Percentiles rank a stretch among this genome's conserved stretches.
These are phyloP conservation scores for Trematosphaeria pertusa DNA, from an alignment of 2,329 filamentous ascomycete species.

Conservation along the genomic window DNA sequence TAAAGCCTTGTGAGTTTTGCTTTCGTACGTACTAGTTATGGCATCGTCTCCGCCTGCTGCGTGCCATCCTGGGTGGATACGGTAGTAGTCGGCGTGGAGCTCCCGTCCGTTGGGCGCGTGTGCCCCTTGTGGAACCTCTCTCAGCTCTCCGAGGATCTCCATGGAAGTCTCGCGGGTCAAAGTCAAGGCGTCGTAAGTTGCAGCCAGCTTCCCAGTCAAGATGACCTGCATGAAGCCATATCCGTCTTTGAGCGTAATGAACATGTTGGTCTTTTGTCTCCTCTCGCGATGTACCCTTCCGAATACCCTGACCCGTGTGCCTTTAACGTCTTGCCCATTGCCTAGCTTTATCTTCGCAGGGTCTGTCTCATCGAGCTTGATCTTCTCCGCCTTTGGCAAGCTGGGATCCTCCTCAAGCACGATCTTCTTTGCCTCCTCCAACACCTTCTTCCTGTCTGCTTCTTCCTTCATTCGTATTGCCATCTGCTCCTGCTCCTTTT, in stretches of 20 bases:
- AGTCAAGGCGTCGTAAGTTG: conserved; percentile 89
- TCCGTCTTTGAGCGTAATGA: conserved; percentile 85
- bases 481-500: conserved; percentile 76
- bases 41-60: conserved; percentile 88
- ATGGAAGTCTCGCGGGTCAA: conserved; percentile 89
- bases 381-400: conserved; percentile 75
- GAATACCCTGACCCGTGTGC: conserved; percentile 78
- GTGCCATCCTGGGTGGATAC: conserved; percentile 69
- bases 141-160: conserved; percentile 82
- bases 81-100: conserved; percentile 88
- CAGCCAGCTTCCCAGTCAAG: conserved; percentile 79
- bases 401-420: conserved; percentile 72
- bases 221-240: conserved; percentile 87
- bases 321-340: conserved; percentile 62
- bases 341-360: conserved; percentile 62
- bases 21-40: conserved; percentile 67
- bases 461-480: conserved; percentile 76
- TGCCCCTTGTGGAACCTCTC: conserved; percentile 76
- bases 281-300: conserved; percentile 84
- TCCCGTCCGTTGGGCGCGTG: conserved; percentile 85
- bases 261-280: conserved; percentile 83
- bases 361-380: conserved; percentile 77
- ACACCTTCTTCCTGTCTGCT: conserved; percentile 71
- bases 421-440: conserved; percentile 85
- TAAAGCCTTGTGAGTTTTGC: no score